These are phyloP conservation scores for Athelia psychrophila DNA, from an alignment of 1,284 basidiomycete genomes.

Conservation along the genomic window DNA sequence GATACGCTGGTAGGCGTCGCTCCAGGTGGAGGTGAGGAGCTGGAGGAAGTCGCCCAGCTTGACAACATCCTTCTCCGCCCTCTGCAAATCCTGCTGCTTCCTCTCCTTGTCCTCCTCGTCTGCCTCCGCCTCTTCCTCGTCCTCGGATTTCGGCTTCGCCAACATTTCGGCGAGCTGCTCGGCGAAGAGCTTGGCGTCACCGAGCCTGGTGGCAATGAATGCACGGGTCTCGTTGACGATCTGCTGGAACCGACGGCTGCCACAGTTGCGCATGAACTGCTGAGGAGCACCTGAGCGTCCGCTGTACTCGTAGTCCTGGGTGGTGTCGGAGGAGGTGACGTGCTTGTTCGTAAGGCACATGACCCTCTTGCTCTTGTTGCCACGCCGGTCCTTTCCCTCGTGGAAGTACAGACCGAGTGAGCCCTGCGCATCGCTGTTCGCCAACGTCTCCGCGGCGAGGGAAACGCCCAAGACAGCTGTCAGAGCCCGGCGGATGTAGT, in stretches of 20 bases:
- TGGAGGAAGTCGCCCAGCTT: constrained; percentile 9
- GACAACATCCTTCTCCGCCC: constrained; percentile 10
- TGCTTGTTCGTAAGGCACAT: constrained; percentile 13
- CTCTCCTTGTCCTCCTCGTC: too few species aligned
- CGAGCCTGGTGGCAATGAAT: constrained; percentile 9
- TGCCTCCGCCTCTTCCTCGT: background rate
- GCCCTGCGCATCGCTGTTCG: constrained; percentile 10
- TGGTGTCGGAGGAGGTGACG: constrained; percentile 12
- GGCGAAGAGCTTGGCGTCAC: constrained; percentile 4
- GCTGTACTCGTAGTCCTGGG: constrained; percentile 9
- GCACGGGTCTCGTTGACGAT: constrained; percentile 10
- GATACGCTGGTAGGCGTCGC: constrained; percentile 12
- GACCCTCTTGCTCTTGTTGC: constrained; percentile 13
- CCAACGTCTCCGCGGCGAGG: constrained; percentile 12
- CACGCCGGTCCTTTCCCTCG: constrained; percentile 13
- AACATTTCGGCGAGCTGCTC: constrained; percentile 7
- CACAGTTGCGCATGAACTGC: constrained; percentile 14
- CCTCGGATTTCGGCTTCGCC: background rate
- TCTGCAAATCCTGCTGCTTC: constrained; percentile 11
- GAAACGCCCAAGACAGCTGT: constrained; percentile 15
- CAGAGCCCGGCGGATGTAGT: constrained; percentile 12
- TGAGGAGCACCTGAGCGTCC: constrained; percentile 1
- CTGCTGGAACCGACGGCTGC: constrained; percentile 13
- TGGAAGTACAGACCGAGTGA: constrained; percentile 5
- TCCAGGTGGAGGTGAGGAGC: constrained; percentile 9